Evolutionary conservation across 2,329 filamentous ascomycete genomes (phyloP).

Genomic region (Aureobasidium sp.): DNA sequence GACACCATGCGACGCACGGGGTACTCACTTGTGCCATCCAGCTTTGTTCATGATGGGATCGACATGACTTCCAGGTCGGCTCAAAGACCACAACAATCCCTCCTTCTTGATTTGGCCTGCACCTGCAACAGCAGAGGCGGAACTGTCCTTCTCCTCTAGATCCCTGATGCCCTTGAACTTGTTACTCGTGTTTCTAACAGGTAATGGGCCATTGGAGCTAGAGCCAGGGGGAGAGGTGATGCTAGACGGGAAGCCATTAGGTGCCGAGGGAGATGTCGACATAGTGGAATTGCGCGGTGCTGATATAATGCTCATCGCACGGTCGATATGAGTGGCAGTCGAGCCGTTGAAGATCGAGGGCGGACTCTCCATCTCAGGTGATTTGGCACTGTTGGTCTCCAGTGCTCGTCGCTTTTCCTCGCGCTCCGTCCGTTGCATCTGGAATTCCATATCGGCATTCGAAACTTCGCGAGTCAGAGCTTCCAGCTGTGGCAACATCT

Average conservation of each 20-base stretch:
- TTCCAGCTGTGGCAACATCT: conserved; percentile 79
- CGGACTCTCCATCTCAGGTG: background rate
- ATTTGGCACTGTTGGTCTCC: conserved; percentile 65
- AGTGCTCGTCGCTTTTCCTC: conserved; percentile 88
- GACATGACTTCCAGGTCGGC: conserved; percentile 84
- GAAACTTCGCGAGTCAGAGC: conserved; percentile 83
- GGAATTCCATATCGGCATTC: conserved; percentile 92
- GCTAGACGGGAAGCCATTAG: background rate
- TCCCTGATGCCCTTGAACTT: conserved; percentile 90
- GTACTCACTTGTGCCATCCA: conserved; percentile 89
- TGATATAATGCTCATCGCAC: conserved; percentile 12
- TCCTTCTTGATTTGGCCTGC: conserved; percentile 73
- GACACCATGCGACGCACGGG: conserved; percentile 26
- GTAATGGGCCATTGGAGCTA: conserved; percentile 18
- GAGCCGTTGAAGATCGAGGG: background rate
- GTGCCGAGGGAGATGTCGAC: conserved; percentile 11
- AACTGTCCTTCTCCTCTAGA: conserved; percentile 70
- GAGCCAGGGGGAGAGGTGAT: background rate
- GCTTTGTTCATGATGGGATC: conserved; percentile 95
- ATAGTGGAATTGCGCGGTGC: conserved; percentile 6
- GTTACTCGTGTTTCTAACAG: conserved; percentile 35
- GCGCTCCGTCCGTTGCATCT: conserved; percentile 87
- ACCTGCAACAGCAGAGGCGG: conserved; percentile 48
- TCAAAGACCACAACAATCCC: conserved; percentile 89
- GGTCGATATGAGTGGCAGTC: background rate